Percentiles rank a stretch among this genome's conserved stretches.
phyloP scores from a whole-genome alignment of 768 basidiomycete species.

The Auricularia sp. region DNA sequence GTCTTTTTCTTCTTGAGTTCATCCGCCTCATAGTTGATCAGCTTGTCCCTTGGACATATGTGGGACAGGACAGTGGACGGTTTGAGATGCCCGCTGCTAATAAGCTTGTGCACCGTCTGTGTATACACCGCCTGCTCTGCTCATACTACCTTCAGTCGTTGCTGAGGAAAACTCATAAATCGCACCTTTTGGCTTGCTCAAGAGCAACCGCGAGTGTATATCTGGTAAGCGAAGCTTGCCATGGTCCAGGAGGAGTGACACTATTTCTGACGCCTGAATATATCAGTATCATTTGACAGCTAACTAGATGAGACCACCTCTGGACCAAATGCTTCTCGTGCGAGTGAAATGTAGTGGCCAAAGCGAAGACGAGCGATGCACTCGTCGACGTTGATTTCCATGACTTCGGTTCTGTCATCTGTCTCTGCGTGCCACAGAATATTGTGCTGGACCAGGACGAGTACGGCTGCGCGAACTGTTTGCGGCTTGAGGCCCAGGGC shows the following conservation, averaged over 20 bases:
- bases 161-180: conserved; percentile 1
- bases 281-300: neutral
- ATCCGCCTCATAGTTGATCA: conserved; percentile 70
- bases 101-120: conserved; percentile 58
- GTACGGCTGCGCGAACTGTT: conserved; percentile 55
- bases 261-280: conserved; percentile 59
- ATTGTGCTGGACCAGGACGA: conserved; percentile 86
- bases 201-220: conserved; percentile 36
- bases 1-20: conserved; percentile 55
- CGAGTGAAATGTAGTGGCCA: conserved; percentile 69
- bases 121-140: conserved; percentile 37
- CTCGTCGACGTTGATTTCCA: conserved; percentile 77
- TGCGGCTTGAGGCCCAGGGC: conserved; percentile 60
- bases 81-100: conserved; percentile 65
- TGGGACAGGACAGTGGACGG: conserved; percentile 73
- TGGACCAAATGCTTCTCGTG: conserved; percentile 60
- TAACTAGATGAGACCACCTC: conserved; percentile 38
- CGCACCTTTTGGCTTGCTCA: conserved; percentile 50
- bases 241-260: conserved; percentile 69
- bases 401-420: conserved; percentile 62
- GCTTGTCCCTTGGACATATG: conserved; percentile 68
- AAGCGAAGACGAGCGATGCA: conserved; percentile 76
- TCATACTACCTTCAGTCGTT: conserved; percentile 9
- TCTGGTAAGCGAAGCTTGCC: conserved; percentile 77
- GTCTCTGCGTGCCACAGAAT: conserved; percentile 74